Conservation (phyloP, 441 rosid genomes). For the Mallotus japonicus region DNA sequence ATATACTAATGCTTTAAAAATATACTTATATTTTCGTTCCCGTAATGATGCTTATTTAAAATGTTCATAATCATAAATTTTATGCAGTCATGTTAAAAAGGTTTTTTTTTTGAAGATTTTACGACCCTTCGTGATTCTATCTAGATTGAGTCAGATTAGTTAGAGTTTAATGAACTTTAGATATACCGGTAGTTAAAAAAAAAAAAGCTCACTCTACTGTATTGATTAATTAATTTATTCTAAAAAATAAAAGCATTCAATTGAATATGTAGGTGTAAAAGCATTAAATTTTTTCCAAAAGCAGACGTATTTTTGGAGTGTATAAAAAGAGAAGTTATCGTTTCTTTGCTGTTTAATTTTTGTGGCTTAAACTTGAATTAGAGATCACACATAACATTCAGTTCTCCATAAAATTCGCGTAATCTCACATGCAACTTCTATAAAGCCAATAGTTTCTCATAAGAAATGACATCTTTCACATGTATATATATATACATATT, state of each 20-base stretch:
- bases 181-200: no score
- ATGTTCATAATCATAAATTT: no score
- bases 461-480: slow-evolving; percentile 3
- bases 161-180: no score
- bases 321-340: neutral
- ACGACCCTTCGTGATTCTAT: no score
- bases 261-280: neutral
- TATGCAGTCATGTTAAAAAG: no score
- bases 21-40: no score
- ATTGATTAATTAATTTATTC: neutral
- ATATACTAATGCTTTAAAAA: no score
- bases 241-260: neutral
- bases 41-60: no score
- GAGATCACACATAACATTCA: neutral
- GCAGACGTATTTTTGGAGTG: neutral
- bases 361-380: neutral
- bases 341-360: neutral
- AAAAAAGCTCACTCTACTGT: no score
- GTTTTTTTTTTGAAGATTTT: no score
- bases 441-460: slow-evolving; percentile 5
- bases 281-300: neutral
- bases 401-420: neutral
- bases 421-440: neutral
- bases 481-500: neutral
- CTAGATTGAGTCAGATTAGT: no score